phyloP scores from a whole-genome alignment of 495 filamentous ascomycete genomes.

The Elasticomyces elasticus region DNA sequence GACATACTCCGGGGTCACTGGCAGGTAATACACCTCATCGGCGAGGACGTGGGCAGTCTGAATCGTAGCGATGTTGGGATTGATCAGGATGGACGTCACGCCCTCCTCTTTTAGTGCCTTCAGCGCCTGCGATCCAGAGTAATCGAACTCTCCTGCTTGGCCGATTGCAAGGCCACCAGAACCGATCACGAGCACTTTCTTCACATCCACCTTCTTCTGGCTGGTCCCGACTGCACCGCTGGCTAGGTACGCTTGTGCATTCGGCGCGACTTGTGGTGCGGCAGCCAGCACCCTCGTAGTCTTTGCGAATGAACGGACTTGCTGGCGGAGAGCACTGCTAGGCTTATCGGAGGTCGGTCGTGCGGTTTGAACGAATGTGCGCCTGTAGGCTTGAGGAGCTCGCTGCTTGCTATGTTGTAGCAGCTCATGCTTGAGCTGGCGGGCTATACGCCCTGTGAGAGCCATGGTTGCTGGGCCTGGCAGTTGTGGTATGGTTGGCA shows the following conservation, averaged over 20 bases:
- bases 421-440: constrained; percentile 14
- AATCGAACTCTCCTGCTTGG: constrained; percentile 97
- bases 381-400: constrained; percentile 2
- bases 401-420: constrained; percentile 13
- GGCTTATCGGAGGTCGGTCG: background rate
- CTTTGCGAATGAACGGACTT: constrained; percentile 3
- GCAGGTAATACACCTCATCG: constrained; percentile 96
- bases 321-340: background rate
- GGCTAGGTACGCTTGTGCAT: constrained; percentile 76
- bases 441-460: constrained; percentile 10
- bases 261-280: constrained; percentile 52
- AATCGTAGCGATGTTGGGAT: constrained; percentile 97
- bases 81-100: constrained; percentile 89
- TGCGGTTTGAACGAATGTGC: constrained; percentile 9
- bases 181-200: constrained; percentile 96
- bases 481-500: background rate
- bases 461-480: constrained; percentile 10
- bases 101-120: constrained; percentile 82
- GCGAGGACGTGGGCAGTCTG: constrained; percentile 96
- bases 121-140: constrained; percentile 86
- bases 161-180: constrained; percentile 95
- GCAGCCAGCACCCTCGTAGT: constrained; percentile 21
- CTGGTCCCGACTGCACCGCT: constrained; percentile 72
- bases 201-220: constrained; percentile 72
- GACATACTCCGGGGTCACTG: constrained; percentile 93